Base-by-base conservation (phyloP, 345 rosid species). In the Boechera retrofracta region DNA sequence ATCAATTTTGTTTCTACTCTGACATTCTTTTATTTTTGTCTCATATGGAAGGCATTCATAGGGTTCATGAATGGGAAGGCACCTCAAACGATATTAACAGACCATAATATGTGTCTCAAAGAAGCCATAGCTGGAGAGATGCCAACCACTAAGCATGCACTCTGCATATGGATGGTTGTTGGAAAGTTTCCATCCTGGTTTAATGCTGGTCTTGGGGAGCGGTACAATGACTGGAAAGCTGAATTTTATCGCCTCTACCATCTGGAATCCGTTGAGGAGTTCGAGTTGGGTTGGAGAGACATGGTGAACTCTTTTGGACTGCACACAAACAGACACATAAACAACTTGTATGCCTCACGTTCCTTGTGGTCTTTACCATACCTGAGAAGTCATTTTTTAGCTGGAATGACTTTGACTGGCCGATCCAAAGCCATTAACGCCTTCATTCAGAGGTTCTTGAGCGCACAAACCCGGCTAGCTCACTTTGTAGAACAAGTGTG, bases 171-270 rank as follows among this genome's bases (percentile, higher is more conserved):
- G 98, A 88, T 94, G 97, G 86, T 92, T 61, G 91, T 90, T 72
- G 96, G 86, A 18, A 94, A 94, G 81, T 94, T 94, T 72, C 96
- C 98, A 15, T 91, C 98, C 42, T 94, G 98, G 93, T 91, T 91
- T 80, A 91, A 91, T 77, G 97, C 95, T 79, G 88, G 88, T 78
- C 84, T 94, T 39, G 97, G 97, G 24, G 98, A 94, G 68, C 91
- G 87, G 13, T 94, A 94, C 79, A 94, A 88, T 16, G 95, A 89
- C 82, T 94, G 98, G 98, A 94, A 94, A 80, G 81, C 92, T 52
- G 98, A 90, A 80, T 94, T 92, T 71, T 83, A 85, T 83, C 85
- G 95, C 12, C 92, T 94, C 29, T 94, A 94, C 77, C 90, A 90
- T 79, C 73, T 89, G 67, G 98, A 90, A 74, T 89, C 89, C 7